Base-by-base conservation (phyloP, 495 filamentous ascomycete species). In the Penicillium chermesinum region DNA sequence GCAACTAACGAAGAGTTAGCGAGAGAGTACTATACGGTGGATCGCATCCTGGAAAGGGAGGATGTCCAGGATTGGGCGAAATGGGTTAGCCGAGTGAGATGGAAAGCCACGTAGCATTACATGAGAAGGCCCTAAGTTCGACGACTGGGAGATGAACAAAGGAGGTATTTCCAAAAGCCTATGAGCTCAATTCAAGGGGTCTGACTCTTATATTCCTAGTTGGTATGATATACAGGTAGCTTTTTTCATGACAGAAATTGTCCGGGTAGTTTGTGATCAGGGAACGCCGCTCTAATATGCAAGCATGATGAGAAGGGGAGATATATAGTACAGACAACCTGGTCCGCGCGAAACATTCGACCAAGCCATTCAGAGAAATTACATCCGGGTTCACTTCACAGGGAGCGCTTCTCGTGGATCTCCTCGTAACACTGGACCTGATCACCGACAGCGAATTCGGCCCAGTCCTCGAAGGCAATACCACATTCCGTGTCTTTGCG, bases 401-500 rank as follows among this genome's bases (percentile, higher is more conserved):
- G 64, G 41, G 63, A 65, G 51, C 91, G 77, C 72, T 86, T 85
- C 66, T 90, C 88, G 22, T 58, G 62, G 14, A 82, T 75, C 69
- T 90, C 84, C 59, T 96, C 89, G 61, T 91, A 91, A 16, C 81
- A 79, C 71, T 96, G 91, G 50, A 97, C 73, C 54, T 83, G 77
- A 69, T 99, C 94, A 18, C 91, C 93, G 25, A 82, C 74, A 48
- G 81, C 60, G 67, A 97, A 88, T 15, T 78, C 84, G 14, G 81
- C 71, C 85, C 88, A 97, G 32, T 70, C 75, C 7, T 85, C 80
- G 57, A 99, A 96, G 32, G 77, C 81, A 49, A 99, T 85, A 41
- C 94, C 94, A 58, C 94, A 99, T 63, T 99, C 94, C 35, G 73
- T 81, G 34, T 88, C 90, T 74, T 95, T 97, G 57, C 81, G 84